Conservation (phyloP, 352 stramenopile genomes). For the Phytophthora pini region DNA sequence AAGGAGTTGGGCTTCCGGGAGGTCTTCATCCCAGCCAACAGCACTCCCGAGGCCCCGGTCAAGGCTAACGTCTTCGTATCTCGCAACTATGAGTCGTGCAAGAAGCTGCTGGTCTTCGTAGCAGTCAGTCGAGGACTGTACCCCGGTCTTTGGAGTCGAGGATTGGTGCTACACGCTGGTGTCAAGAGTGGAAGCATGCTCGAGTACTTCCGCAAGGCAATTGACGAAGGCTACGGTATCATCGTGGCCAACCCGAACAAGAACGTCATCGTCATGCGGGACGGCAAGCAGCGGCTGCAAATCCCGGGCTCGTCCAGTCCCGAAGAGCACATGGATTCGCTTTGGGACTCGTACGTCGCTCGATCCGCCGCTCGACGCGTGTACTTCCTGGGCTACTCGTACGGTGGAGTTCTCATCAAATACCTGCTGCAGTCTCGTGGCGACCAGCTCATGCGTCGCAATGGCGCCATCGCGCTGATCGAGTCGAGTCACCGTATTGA, state of each 20-base stretch:
- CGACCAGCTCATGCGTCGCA: constrained; percentile 86
- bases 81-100: constrained; percentile 78
- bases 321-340: constrained; percentile 89
- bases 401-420: constrained; percentile 90
- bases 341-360: constrained; percentile 87
- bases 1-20: constrained; percentile 81
- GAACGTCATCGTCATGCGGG: constrained; percentile 85
- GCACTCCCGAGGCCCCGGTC: constrained; percentile 56
- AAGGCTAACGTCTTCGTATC: constrained; percentile 90
- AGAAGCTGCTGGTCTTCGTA: constrained; percentile 88
- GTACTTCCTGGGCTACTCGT: constrained; percentile 90
- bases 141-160: constrained; percentile 86
- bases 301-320: constrained; percentile 86
- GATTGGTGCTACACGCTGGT: constrained; percentile 84
- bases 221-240: constrained; percentile 87
- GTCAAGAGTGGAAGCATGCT: constrained; percentile 90
- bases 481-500: constrained; percentile 89
- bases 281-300: constrained; percentile 82
- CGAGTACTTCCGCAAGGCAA: constrained; percentile 88
- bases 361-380: constrained; percentile 64
- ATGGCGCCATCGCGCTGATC: constrained; percentile 86
- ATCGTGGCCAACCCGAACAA: constrained; percentile 92
- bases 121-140: constrained; percentile 82
- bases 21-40: constrained; percentile 71
- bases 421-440: constrained; percentile 88